A percentile compares a stretch with the other conserved stretches of the same genome.
Conservation (phyloP, 352 stramenopile genomes). For the Pythium dissimile region DNA sequence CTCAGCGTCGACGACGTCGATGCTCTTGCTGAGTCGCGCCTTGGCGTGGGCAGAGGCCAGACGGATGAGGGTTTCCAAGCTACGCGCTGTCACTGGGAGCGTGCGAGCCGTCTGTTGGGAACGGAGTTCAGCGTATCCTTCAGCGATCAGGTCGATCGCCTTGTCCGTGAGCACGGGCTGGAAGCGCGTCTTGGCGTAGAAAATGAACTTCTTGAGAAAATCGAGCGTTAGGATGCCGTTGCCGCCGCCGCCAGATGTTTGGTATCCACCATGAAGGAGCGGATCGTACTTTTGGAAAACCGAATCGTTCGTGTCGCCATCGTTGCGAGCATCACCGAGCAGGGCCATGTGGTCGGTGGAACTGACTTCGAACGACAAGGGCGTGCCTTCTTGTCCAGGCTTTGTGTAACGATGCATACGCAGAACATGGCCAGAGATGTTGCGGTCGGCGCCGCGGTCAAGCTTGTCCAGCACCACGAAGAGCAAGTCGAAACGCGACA, state of each 20-base stretch:
- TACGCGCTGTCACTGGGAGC: conserved; percentile 96
- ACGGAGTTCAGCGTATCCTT: conserved; percentile 96
- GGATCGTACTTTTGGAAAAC: conserved; percentile 92
- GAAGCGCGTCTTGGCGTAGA: conserved; percentile 97
- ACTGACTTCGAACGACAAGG: conserved; percentile 86
- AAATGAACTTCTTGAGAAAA: conserved; percentile 99
- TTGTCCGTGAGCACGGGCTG: conserved; percentile 81
- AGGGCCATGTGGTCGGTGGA: conserved; percentile 77
- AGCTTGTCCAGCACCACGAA: conserved; percentile 99
- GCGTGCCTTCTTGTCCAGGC: conserved; percentile 82
- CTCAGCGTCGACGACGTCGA: conserved; percentile 81
- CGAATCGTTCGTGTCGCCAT: conserved; percentile 71
- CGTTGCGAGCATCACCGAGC: conserved; percentile 53
- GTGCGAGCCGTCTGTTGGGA: conserved; percentile 92
- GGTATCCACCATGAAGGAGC: conserved; percentile 75
- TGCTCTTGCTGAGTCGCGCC: conserved; percentile 86
- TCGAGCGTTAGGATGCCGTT: conserved; percentile 91
- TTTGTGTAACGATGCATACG: conserved; percentile 94
- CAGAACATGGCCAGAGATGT: conserved; percentile 98
- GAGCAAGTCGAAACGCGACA: conserved; percentile 99
- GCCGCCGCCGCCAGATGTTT: conserved; percentile 43
- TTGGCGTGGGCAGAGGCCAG: conserved; percentile 98
- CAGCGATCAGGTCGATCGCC: conserved; percentile 94
- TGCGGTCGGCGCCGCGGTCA: conserved; percentile 91
- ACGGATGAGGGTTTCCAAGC: conserved; percentile 99